Evolutionary conservation across 805 yeast species (phyloP).

Genomic region (Candida nitratophila): DNA sequence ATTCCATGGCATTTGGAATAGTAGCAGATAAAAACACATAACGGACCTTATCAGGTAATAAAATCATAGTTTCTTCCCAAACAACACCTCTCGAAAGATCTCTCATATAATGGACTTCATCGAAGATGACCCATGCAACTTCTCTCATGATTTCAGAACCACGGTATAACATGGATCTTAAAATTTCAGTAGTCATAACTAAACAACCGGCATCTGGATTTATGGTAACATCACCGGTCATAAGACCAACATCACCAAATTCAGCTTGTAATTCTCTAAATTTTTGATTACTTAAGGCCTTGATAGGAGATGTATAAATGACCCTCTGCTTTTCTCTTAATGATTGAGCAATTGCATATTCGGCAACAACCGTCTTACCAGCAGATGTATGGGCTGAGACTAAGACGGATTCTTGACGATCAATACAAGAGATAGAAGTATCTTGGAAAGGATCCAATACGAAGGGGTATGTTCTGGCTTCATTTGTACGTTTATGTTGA

Average conservation of each 20-base stretch:
- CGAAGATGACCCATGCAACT: constrained; percentile 97
- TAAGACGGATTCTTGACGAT: constrained; percentile 86
- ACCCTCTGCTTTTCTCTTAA: constrained; percentile 86
- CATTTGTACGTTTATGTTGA: constrained; percentile 67
- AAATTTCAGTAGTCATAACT: constrained; percentile 98
- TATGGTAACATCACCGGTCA: constrained; percentile 99
- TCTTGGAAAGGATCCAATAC: constrained; percentile 96
- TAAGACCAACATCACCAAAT: constrained; percentile 94
- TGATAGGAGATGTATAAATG: constrained; percentile 91
- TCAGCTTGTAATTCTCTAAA: constrained; percentile 88
- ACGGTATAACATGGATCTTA: constrained; percentile 91
- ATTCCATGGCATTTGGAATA: constrained; percentile 96
- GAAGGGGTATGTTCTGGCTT: constrained; percentile 91
- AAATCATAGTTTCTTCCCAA: constrained; percentile 97
- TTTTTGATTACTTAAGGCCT: constrained; percentile 90
- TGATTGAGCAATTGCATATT: constrained; percentile 95
- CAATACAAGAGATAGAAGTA: constrained; percentile 92
- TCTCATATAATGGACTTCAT: constrained; percentile 98
- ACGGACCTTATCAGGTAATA: constrained; percentile 92
- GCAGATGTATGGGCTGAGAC: constrained; percentile 98
- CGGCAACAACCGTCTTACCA: constrained; percentile 96
- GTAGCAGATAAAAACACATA: constrained; percentile 94
- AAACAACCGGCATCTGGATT: constrained; percentile 98
- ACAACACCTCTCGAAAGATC: constrained; percentile 98
- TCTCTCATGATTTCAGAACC: constrained; percentile 98